These are phyloP conservation scores for Cyclospora cayetanensis DNA, from an alignment of 169 alveolate genomes.

Conservation along the genomic window DNA sequence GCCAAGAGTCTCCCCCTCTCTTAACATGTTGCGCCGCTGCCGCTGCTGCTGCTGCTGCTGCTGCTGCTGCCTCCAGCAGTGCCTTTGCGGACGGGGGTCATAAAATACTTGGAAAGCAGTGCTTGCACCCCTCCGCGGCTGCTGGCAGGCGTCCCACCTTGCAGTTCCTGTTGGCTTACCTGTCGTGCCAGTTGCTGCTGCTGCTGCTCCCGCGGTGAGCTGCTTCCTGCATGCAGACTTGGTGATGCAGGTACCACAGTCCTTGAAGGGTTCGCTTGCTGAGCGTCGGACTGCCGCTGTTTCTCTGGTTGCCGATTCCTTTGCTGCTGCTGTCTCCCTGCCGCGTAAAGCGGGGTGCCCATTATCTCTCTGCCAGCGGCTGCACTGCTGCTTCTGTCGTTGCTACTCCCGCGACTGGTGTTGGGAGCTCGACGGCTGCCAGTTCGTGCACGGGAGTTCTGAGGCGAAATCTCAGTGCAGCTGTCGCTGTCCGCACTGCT, in stretches of 20 bases:
- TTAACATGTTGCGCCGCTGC: not conserved
- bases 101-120: not conserved
- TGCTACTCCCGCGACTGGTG: not conserved
- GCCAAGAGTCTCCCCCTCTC: too few relatives aligned
- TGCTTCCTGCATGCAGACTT: not conserved
- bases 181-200: not conserved
- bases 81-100: not conserved
- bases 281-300: not conserved
- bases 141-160: not conserved
- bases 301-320: not conserved
- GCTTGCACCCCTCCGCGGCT: not conserved
- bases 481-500: conserved; percentile 4
- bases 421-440: not conserved
- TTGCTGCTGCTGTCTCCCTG: not conserved
- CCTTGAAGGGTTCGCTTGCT: not conserved
- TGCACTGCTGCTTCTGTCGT: not conserved
- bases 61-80: not conserved
- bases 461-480: not conserved
- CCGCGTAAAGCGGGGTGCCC: not conserved
- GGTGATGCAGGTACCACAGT: not conserved
- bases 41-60: conserved; percentile 17
- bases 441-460: not conserved
- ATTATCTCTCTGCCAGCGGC: not conserved
- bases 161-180: conserved; percentile 7
- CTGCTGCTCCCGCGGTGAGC: not conserved